Base-by-base conservation (phyloP, 805 yeast genomes). In the Lipomyces sp. region DNA sequence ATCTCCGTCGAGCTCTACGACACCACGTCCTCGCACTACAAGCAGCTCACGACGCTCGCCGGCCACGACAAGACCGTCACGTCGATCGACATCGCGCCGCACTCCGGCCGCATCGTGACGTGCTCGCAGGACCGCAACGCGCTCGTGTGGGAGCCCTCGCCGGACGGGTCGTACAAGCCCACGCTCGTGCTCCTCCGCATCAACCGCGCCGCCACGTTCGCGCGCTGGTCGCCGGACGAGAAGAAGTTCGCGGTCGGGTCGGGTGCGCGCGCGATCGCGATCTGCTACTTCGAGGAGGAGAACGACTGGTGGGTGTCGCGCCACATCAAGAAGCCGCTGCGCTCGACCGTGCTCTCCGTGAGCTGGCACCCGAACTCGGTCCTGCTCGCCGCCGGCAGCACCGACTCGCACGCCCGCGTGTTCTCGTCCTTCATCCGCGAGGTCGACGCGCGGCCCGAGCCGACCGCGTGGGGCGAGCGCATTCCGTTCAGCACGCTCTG, bases 301-400 rank as follows among this genome's bases (percentile, higher is more conserved):
- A 93, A 91, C 68, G 96, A 93, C 68, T 93, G 99, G 99, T 93
- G 99, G 99, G 90, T 93, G 45, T 87, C 98, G 13, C 91, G 91
- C 70, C 98, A 91, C 72, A 84, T 93, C 70, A 90, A 90, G 74
- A 88, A 86, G 70, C 96, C 97, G n/a, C 75, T 93, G 62, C 83
- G 84, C 67, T 84, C 96, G 10, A 88, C 97, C 29, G 78, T 90
- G 60, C 76, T 90, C 59, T 75, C 85, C 40, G 75, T 91, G 49
- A 83, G 83, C 58, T 90, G 98, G 98, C 97, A 93, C 68, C 90
- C 88, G 50, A 93, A 93, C 70, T 83, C 82, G 62, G 95, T 93
- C 22, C 74, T 93, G 53, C 74, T 93, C 57, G 93, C 95, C 2
- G 77, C 85, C 41, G 98, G 98, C 22, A 87, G 96, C 21, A 86